phyloP scores from a whole-genome alignment of 345 rosid genomes.

The Arabidopsis suecica region DNA sequence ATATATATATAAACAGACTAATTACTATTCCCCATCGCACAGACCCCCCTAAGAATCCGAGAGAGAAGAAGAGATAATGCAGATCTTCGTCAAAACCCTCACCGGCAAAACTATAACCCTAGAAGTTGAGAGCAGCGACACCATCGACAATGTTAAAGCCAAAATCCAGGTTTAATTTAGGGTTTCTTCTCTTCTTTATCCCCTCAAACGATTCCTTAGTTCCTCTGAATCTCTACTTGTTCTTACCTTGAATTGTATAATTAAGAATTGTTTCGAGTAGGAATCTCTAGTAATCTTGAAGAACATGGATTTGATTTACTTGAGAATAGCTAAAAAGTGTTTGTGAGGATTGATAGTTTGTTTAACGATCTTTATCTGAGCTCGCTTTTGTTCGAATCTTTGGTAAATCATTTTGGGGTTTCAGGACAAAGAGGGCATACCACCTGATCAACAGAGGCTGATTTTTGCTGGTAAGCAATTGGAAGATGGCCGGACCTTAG shows the following conservation, averaged over 20 bases:
- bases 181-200: neutral
- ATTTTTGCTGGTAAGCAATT: constrained; percentile 95
- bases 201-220: neutral
- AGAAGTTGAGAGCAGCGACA: constrained; percentile 67
- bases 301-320: constrained; percentile 5
- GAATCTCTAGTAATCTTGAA: neutral
- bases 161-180: constrained; percentile 56
- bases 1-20: neutral
- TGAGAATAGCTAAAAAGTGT: neutral
- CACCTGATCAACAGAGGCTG: constrained; percentile 93
- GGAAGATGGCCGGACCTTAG: constrained; percentile 94
- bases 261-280: constrained; percentile 10
- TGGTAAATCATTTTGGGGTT: neutral
- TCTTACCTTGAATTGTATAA: neutral
- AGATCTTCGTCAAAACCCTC: constrained; percentile 68
- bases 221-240: constrained; percentile 8
- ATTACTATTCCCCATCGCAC: neutral
- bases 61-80: constrained; percentile 44
- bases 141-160: constrained; percentile 62
- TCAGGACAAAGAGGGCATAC: constrained; percentile 97
- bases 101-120: constrained; percentile 66
- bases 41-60: neutral
- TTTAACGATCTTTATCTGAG: neutral
- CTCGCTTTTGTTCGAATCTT: constrained; percentile 1
- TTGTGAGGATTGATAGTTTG: neutral